These are phyloP conservation scores for Zizania palustris DNA, from an alignment of 202 grass and related monocot species.

Conservation along the genomic window DNA sequence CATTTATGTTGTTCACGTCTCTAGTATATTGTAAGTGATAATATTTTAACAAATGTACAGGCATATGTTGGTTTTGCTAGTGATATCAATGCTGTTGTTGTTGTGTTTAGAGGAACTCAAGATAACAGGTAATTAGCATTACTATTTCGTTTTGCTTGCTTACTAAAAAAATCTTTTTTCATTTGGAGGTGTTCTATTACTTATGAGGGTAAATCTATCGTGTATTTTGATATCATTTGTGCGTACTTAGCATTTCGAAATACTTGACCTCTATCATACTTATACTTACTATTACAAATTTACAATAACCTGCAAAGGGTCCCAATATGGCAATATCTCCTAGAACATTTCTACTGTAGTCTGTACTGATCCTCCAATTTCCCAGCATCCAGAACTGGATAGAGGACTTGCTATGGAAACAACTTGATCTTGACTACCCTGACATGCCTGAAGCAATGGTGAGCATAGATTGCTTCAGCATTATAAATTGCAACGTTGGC, in stretches of 20 bases:
- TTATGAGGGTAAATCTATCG: not conserved
- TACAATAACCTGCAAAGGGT: not conserved
- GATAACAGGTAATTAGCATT: conserved; percentile 68
- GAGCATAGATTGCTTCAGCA: conserved; percentile 26
- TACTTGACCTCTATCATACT: not conserved
- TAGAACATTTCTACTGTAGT: not conserved
- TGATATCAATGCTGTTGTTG: conserved; percentile 72
- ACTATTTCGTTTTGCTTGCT: conserved; percentile 14
- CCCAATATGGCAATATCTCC: not conserved
- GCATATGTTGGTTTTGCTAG: conserved; percentile 92
- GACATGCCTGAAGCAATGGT: conserved; percentile 96
- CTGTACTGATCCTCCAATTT: conserved; percentile 23
- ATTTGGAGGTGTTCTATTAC: not conserved
- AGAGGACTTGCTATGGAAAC: conserved; percentile 90
- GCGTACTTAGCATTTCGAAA: not conserved
- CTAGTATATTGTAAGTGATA: conserved; percentile 28
- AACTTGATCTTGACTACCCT: conserved; percentile 94
- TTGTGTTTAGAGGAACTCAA: conserved; percentile 99
- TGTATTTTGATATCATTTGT: not conserved
- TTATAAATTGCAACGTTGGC: not conserved
- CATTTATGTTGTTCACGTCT: conserved; percentile 27
- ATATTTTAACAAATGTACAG: conserved; percentile 48
- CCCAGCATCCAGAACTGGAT: conserved; percentile 93
- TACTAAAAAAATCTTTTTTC: not conserved
- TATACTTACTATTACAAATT: not conserved